Percentiles rank a stretch among this genome's conserved stretches.
Evolutionary conservation across 176 grass and related monocot species (phyloP).

Genomic region (Themeda triandra): DNA sequence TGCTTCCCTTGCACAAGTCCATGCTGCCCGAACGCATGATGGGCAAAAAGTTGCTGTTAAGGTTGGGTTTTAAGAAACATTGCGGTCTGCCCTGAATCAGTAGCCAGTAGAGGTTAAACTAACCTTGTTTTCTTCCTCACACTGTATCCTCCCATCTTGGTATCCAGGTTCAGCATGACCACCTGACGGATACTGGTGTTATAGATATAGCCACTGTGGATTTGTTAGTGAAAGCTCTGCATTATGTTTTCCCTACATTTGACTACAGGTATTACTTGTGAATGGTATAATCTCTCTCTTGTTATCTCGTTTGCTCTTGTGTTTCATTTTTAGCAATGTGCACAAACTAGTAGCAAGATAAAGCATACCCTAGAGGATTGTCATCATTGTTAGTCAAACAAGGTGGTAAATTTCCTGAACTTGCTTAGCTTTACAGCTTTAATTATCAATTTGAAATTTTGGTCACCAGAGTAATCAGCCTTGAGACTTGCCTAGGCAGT

Average conservation of each 20-base stretch:
- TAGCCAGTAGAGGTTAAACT: not conserved
- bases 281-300: constrained; percentile 1
- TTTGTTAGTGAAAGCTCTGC: constrained; percentile 80
- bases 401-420: not conserved
- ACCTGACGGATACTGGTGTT: constrained; percentile 68
- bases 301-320: not conserved
- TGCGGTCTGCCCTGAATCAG: not conserved
- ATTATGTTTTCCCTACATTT: constrained; percentile 81
- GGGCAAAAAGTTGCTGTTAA: constrained; percentile 90
- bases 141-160: not conserved
- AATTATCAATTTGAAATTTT: not conserved
- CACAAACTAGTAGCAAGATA: not conserved
- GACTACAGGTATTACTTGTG: constrained; percentile 73
- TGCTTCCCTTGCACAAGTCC: constrained; percentile 98
- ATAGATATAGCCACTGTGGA: constrained; percentile 89
- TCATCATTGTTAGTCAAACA: constrained; percentile 18
- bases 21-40: constrained; percentile 84
- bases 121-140: not conserved
- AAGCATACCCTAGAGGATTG: not conserved
- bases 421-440: not conserved
- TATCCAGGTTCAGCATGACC: constrained; percentile 86
- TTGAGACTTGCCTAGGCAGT: too few species aligned
- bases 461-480: too few species aligned
- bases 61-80: constrained; percentile 35
- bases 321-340: not conserved